Evolutionary conservation across 192 early-diverging fungal genomes (phyloP).

Genomic region (Coemansia sp.): DNA sequence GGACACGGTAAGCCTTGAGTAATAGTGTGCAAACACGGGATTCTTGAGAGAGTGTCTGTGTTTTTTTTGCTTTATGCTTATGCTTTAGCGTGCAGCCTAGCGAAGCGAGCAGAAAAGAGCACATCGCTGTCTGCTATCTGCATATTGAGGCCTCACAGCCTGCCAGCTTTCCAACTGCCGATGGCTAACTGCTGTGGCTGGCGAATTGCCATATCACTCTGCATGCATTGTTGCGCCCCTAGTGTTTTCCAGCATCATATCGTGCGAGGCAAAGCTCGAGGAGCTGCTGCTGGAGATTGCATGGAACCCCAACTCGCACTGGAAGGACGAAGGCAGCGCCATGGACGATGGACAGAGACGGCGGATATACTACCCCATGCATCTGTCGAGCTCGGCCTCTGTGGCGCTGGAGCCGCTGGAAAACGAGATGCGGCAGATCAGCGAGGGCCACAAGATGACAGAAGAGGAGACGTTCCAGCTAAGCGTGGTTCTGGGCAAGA

Average conservation of each 20-base stretch:
- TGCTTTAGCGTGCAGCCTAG: too few species aligned
- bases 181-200: neutral
- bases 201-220: too few species aligned
- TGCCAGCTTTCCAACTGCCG: neutral
- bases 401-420: slow-evolving; percentile 25
- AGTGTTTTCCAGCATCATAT: slow-evolving; percentile 37
- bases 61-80: too few species aligned
- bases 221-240: slow-evolving; percentile 4
- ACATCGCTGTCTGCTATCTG: too few species aligned
- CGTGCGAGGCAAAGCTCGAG: slow-evolving; percentile 44
- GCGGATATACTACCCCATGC: slow-evolving; percentile 33
- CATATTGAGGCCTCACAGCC: too few species aligned
- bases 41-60: too few species aligned
- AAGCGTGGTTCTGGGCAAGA: slow-evolving; percentile 56
- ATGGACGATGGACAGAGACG: neutral
- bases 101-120: too few species aligned
- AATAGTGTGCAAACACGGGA: neutral
- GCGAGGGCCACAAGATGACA: slow-evolving; percentile 24
- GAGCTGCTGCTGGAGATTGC: slow-evolving; percentile 30
- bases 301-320: slow-evolving; percentile 43
- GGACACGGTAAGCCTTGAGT: slow-evolving; percentile 28
- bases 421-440: slow-evolving; percentile 16
- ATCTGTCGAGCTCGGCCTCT: slow-evolving; percentile 19
- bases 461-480: slow-evolving; percentile 40
- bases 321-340: slow-evolving; percentile 29